A percentile compares a stretch with the other conserved stretches of the same genome.
These are phyloP conservation scores for Apiospora marii DNA, from an alignment of 2,329 filamentous ascomycete genomes.

Conservation along the genomic window DNA sequence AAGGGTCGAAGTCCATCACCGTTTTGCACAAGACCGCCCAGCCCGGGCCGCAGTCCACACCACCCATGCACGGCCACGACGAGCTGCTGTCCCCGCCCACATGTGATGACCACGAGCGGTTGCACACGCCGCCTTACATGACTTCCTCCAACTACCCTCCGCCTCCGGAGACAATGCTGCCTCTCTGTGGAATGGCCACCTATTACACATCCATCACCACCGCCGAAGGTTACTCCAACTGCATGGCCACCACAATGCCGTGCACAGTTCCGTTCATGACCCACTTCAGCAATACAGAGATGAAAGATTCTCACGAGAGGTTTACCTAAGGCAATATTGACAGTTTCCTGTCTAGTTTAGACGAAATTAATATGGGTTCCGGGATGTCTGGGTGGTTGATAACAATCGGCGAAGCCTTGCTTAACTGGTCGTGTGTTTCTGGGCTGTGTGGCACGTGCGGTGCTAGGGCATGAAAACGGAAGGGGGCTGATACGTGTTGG, in stretches of 20 bases:
- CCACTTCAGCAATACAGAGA: conserved; percentile 66
- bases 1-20: conserved; percentile 45
- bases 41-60: conserved; percentile 63
- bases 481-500: too few species aligned
- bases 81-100: conserved; percentile 69
- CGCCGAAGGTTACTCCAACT: conserved; percentile 62
- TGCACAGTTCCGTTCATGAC: conserved; percentile 71
- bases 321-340: too few species aligned
- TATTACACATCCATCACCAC: conserved; percentile 61
- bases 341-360: too few species aligned
- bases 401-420: too few species aligned
- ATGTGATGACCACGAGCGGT: conserved; percentile 73
- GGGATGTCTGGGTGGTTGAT: too few species aligned
- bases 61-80: conserved; percentile 71
- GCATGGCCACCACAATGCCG: conserved; percentile 62
- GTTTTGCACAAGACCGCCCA: conserved; percentile 48
- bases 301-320: too few species aligned
- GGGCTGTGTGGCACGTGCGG: too few species aligned
- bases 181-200: conserved; percentile 63
- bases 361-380: too few species aligned
- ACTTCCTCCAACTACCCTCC: conserved; percentile 72
- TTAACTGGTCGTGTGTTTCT: too few species aligned
- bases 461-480: too few species aligned
- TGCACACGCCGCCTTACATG: conserved; percentile 75
- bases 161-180: conserved; percentile 66